Conservation (phyloP, 1,139 yeast species). For the Kodamaea anthophila region DNA sequence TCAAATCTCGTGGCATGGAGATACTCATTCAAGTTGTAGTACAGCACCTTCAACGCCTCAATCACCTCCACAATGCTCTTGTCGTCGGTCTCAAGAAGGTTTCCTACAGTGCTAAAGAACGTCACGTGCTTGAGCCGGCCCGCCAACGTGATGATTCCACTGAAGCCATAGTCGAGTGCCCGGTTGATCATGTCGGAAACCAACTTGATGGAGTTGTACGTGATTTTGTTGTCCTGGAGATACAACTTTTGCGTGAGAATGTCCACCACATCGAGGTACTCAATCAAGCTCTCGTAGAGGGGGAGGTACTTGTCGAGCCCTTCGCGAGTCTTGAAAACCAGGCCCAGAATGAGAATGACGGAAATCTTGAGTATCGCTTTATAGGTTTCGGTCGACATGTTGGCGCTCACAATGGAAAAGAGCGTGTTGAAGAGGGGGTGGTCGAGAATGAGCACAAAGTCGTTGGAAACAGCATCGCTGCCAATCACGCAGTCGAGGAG, state of each 20-base stretch:
- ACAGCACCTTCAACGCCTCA: constrained; percentile 28
- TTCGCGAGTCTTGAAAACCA: constrained; percentile 32
- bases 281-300: constrained; percentile 37
- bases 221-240: constrained; percentile 41
- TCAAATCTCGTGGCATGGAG: constrained; percentile 34
- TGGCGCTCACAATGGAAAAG: constrained; percentile 38
- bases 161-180: constrained; percentile 34
- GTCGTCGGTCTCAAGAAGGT: constrained; percentile 36
- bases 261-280: constrained; percentile 38
- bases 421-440: constrained; percentile 35
- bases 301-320: constrained; percentile 33
- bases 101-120: constrained; percentile 39
- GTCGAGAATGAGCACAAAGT: constrained; percentile 36
- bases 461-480: constrained; percentile 35
- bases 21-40: constrained; percentile 34
- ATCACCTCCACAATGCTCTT: constrained; percentile 28
- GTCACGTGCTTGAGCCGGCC: constrained; percentile 42
- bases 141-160: constrained; percentile 37
- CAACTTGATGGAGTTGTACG: constrained; percentile 40
- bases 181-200: constrained; percentile 41
- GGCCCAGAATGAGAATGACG: constrained; percentile 40
- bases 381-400: constrained; percentile 46
- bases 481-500: constrained; percentile 40
- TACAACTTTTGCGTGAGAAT: constrained; percentile 36
- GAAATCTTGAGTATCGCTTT: constrained; percentile 44